Evolutionary conservation across 345 rosid genomes (phyloP).

Genomic region (Populus pruinosa): DNA sequence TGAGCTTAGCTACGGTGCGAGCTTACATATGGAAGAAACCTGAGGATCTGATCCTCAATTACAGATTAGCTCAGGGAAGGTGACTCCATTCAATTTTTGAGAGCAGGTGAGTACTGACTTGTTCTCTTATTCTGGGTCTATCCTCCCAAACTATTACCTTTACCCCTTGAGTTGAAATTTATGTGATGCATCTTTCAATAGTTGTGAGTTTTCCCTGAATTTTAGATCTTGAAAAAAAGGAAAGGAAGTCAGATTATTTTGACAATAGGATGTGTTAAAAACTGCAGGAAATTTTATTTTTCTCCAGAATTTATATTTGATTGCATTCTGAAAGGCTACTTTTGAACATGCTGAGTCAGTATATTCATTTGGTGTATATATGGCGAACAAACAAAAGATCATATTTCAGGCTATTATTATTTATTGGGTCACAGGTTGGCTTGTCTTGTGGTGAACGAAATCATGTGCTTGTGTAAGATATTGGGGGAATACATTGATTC

Average conservation of each 20-base stretch:
- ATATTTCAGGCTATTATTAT: slow-evolving; percentile 3
- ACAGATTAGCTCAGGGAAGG: slow-evolving; percentile 71
- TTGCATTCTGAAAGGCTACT: neutral
- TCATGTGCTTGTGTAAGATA: slow-evolving; percentile 22
- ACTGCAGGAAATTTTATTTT: neutral
- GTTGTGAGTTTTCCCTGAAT: too few species aligned
- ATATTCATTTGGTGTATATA: neutral
- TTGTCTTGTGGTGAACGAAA: slow-evolving; percentile 10
- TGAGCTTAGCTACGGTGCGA: slow-evolving; percentile 96
- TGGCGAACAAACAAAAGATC: neutral
- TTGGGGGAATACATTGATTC: slow-evolving; percentile 12
- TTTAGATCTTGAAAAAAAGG: neutral
- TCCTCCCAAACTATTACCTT: neutral
- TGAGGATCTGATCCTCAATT: slow-evolving; percentile 89
- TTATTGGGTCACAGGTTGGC: slow-evolving; percentile 30
- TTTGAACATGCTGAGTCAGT: neutral
- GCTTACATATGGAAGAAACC: slow-evolving; percentile 96
- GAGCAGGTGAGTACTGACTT: slow-evolving; percentile 33
- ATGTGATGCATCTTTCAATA: neutral
- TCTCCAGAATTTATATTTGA: neutral
- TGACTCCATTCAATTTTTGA: slow-evolving; percentile 33
- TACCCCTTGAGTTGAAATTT: neutral
- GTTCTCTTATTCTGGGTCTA: neutral
- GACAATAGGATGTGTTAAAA: neutral
- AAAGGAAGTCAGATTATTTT: neutral